phyloP scores from a whole-genome alignment of 495 filamentous ascomycete species.

The Aspergillus bridgeri region DNA sequence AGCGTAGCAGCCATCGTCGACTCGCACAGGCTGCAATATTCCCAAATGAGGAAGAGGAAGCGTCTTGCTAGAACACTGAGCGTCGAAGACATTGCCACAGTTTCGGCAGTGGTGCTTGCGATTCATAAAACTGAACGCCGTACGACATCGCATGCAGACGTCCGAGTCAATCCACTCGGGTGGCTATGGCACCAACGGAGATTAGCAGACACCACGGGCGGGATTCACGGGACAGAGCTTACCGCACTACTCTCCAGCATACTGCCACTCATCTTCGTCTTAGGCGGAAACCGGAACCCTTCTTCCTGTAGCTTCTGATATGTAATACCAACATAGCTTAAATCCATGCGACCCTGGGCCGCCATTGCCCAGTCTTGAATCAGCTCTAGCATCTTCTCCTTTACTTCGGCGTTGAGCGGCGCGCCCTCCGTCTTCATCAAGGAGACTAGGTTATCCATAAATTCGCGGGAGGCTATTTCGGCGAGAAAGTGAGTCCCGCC shows the following conservation, averaged over 20 bases:
- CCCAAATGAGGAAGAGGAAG: slow-evolving; percentile 89
- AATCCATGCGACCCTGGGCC: slow-evolving; percentile 77
- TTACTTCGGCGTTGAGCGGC: slow-evolving; percentile 79
- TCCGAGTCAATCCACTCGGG: slow-evolving; percentile 98
- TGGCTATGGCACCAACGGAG: slow-evolving; percentile 51
- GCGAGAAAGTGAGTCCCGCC: slow-evolving; percentile 93
- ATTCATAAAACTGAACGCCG: slow-evolving; percentile 94
- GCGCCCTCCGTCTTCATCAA: slow-evolving; percentile 76
- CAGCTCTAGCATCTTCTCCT: slow-evolving; percentile 83
- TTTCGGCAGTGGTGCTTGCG: slow-evolving; percentile 97
- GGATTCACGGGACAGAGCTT: slow-evolving; percentile 37
- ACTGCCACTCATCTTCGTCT: slow-evolving; percentile 79
- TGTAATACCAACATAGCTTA: slow-evolving; percentile 82
- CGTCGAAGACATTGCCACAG: slow-evolving; percentile 95
- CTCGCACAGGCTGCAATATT: slow-evolving; percentile 84
- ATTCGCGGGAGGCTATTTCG: slow-evolving; percentile 94
- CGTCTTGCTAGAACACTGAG: slow-evolving; percentile 84
- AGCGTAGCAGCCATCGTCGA: slow-evolving; percentile 94
- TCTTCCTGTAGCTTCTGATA: slow-evolving; percentile 79
- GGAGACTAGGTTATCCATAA: slow-evolving; percentile 95
- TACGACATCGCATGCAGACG: slow-evolving; percentile 97
- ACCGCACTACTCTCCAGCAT: slow-evolving; percentile 98
- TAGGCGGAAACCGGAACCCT: slow-evolving; percentile 85
- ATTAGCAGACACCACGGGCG: not conserved
- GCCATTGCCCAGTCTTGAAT: slow-evolving; percentile 93